Base-by-base conservation (phyloP, 768 basidiomycete genomes). In the Pleurotus platypus region DNA sequence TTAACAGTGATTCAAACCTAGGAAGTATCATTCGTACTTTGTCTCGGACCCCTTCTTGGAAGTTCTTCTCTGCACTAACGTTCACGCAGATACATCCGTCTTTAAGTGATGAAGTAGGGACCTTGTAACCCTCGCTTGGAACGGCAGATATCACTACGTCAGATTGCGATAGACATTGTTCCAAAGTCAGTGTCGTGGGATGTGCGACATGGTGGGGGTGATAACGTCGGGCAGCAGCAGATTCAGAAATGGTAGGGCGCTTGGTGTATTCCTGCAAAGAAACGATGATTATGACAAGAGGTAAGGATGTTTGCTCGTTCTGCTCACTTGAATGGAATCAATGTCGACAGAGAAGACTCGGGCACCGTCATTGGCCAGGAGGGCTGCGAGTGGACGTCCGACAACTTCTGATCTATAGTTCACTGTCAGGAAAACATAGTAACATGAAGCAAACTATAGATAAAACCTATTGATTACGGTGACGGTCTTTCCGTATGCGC, bases 71-170 rank as follows among this genome's bases (percentile, higher is more conserved):
- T 0, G 90, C 86, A 15, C 93, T 88, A 18, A 99, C 90, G 65
- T 98, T 98, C 57, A 98, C 71, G 62, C 93, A 94, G 2, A 98
- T 74, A 65, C 94, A 96, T 0, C 97, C 97, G 60, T 95, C 92
- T 73, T 97, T 98, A 59, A 99, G 75, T 80, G 82, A 86, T 50
- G 83, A 83, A 1, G 95, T 98, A 66, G 89, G 86, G 55, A 99
- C 75, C 70, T 97, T 98, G 75, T 97, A 99, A 6, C 75, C 71
- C 12, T 85, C 75, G 61, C 75, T 85, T 0, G 97, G 97, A 3
- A 99, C 97, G 9, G 96, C 97, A 9, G 92, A 92, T 35, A 99
- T 84, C 56, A 99, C 93, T 16, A 94, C 94, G 66, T 99, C 97
- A 2, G 91, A 93, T 18, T 90, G 69, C 0, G 80, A 86, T 15